Evolutionary conservation across 208 protist genomes (phyloP).

Genomic region (Endotrypanum monterogeii): DNA sequence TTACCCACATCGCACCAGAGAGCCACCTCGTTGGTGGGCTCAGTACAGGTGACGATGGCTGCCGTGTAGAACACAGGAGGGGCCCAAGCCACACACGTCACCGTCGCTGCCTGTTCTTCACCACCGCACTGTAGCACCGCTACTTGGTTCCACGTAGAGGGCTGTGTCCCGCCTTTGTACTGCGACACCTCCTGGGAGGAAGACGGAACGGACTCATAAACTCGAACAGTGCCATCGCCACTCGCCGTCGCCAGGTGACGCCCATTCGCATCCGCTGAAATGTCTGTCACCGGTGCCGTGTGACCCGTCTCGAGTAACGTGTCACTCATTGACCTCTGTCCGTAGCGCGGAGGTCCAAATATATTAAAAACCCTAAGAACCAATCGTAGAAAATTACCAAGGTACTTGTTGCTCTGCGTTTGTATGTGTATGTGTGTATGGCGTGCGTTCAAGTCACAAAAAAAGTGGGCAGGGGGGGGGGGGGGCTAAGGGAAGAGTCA

Average conservation of each 20-base stretch:
- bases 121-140: slow-evolving; percentile 28
- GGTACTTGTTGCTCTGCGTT: not conserved
- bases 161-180: slow-evolving; percentile 34
- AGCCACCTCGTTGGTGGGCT: slow-evolving; percentile 42
- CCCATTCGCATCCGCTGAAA: slow-evolving; percentile 65
- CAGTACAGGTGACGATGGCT: slow-evolving; percentile 67
- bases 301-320: slow-evolving; percentile 72
- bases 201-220: slow-evolving; percentile 43
- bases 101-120: slow-evolving; percentile 38
- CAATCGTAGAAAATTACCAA: not conserved
- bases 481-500: not conserved
- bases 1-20: slow-evolving; percentile 64
- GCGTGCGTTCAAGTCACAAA: not conserved
- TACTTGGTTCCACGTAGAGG: slow-evolving; percentile 24
- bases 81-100: slow-evolving; percentile 80
- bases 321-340: slow-evolving; percentile 17
- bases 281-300: slow-evolving; percentile 57
- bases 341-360: too few species aligned
- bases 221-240: slow-evolving; percentile 64
- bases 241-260: slow-evolving; percentile 63
- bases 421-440: not conserved
- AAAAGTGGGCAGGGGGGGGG: not conserved
- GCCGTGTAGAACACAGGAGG: slow-evolving; percentile 56
- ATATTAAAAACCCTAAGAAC: not conserved
- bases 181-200: slow-evolving; percentile 25